Conservation (phyloP, 345 rosid species). For the Populus simonii region DNA sequence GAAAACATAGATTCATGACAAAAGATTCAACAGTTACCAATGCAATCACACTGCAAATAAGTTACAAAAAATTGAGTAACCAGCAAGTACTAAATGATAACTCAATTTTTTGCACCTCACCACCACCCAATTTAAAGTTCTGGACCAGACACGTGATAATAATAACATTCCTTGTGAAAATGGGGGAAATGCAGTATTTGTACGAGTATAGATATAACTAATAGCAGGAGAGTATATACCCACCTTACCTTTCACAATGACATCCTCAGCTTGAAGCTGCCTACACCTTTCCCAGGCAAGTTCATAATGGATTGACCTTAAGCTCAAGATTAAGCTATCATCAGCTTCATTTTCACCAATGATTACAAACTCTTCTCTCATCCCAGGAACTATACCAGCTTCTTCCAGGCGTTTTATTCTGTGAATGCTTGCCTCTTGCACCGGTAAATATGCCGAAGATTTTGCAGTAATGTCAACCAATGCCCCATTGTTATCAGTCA, state of each 20-base stretch:
- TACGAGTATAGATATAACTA: neutral
- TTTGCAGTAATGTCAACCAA: slow-evolving; percentile 83
- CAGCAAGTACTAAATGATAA: neutral
- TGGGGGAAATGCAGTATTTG: neutral
- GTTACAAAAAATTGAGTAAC: neutral
- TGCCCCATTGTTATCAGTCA: slow-evolving; percentile 71
- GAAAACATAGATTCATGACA: neutral
- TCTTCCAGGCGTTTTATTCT: slow-evolving; percentile 71
- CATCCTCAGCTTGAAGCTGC: slow-evolving; percentile 98
- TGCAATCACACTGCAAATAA: neutral
- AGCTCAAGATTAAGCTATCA: slow-evolving; percentile 82
- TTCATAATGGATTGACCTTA: slow-evolving; percentile 62
- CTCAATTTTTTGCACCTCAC: neutral
- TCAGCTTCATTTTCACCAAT: slow-evolving; percentile 78
- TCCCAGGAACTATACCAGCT: slow-evolving; percentile 82
- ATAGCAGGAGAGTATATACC: slow-evolving; percentile 8
- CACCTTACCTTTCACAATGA: slow-evolving; percentile 83
- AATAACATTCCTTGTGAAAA: neutral
- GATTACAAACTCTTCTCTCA: slow-evolving; percentile 76
- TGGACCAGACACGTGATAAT: neutral
- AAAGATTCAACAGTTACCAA: neutral
- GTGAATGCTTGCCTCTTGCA: slow-evolving; percentile 79
- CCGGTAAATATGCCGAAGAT: slow-evolving; percentile 73
- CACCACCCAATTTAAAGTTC: neutral
- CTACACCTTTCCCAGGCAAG: slow-evolving; percentile 97